Percentiles rank a stretch among this genome's conserved stretches.
These are phyloP conservation scores for Trametes sanguinea DNA, from an alignment of 768 basidiomycete species.

Conservation along the genomic window DNA sequence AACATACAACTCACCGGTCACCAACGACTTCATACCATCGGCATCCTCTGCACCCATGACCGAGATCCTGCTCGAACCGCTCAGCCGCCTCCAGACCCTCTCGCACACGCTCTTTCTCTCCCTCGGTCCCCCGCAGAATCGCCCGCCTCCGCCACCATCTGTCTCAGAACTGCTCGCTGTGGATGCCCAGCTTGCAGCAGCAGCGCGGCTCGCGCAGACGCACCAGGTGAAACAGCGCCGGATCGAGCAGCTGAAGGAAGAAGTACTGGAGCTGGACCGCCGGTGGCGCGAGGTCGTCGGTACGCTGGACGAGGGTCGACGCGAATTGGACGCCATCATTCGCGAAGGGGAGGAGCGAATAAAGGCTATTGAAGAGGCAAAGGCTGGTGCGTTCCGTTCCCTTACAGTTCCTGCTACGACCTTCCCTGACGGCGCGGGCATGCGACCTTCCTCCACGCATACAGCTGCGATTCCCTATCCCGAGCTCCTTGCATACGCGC, in stretches of 20 bases:
- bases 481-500: constrained; percentile 81
- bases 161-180: constrained; percentile 57
- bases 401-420: background rate
- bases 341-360: constrained; percentile 75
- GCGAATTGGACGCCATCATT: constrained; percentile 68
- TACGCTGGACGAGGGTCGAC: constrained; percentile 64
- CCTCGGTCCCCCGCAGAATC: constrained; percentile 64
- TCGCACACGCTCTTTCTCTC: constrained; percentile 73
- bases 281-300: constrained; percentile 70
- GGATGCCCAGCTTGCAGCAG: constrained; percentile 65
- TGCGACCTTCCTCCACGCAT: background rate
- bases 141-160: constrained; percentile 63
- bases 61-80: constrained; percentile 58
- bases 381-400: constrained; percentile 52
- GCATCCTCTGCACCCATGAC: constrained; percentile 51
- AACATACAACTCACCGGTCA: background rate
- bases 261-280: constrained; percentile 66
- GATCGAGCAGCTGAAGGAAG: constrained; percentile 71
- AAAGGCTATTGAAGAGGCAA: constrained; percentile 69
- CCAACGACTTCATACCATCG: background rate
- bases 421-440: too few relatives aligned
- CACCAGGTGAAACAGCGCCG: constrained; percentile 78
- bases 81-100: constrained; percentile 61
- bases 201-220: constrained; percentile 61
- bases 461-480: constrained; percentile 80